Evolutionary conservation across 2,329 filamentous ascomycete species (phyloP).

Genomic region (Colletotrichum coccodes): DNA sequence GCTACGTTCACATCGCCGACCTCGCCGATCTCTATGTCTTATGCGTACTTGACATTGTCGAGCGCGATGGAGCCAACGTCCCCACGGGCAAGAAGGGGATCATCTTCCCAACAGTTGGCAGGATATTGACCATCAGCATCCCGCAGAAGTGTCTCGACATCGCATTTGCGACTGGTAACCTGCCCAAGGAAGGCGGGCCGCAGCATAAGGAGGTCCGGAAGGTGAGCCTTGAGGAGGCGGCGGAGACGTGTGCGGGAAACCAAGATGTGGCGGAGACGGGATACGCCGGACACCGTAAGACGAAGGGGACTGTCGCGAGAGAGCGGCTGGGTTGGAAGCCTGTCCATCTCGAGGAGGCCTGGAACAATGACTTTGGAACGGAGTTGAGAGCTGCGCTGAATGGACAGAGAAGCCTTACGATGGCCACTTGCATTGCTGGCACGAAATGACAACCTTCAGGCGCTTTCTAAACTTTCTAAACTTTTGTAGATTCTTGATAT

Average conservation of each 20-base stretch:
- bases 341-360: background rate
- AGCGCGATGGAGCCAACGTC: background rate
- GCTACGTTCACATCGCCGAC: constrained; percentile 33
- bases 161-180: constrained; percentile 30
- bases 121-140: constrained; percentile 13
- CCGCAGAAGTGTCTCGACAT: constrained; percentile 24
- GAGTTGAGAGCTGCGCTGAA: constrained; percentile 21
- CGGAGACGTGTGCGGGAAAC: constrained; percentile 25
- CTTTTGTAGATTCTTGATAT: too few species aligned
- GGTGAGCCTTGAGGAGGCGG: constrained; percentile 24
- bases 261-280: constrained; percentile 27
- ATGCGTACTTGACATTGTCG: constrained; percentile 23
- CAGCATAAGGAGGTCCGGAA: constrained; percentile 12
- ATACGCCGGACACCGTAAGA: constrained; percentile 14
- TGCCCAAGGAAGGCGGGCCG: constrained; percentile 21
- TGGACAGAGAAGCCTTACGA: background rate
- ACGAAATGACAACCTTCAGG: too few species aligned
- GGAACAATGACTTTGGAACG: constrained; percentile 19
- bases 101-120: constrained; percentile 25
- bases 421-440: constrained; percentile 13
- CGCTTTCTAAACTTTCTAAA: too few species aligned
- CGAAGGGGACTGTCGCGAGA: constrained; percentile 8
- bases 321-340: constrained; percentile 7
- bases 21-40: constrained; percentile 35
- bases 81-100: constrained; percentile 15